A percentile compares a stretch with the other conserved stretches of the same genome.
These are phyloP conservation scores for Glycyrrhiza uralensis DNA, from an alignment of 306 rosid genomes.

Conservation along the genomic window DNA sequence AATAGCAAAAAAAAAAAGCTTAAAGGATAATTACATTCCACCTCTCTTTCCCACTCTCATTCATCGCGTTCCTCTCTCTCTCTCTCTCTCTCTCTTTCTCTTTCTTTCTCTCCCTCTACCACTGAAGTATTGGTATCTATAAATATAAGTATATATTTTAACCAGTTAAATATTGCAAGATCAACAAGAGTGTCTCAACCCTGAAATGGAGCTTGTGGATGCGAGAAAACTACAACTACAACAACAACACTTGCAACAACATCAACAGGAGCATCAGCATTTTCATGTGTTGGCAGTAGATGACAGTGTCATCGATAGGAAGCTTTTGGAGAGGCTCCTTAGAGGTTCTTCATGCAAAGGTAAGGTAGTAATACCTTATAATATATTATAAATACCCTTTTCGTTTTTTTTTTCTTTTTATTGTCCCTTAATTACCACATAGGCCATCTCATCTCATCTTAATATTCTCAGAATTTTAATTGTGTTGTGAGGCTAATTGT, in stretches of 20 bases:
- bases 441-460: conserved; percentile 4
- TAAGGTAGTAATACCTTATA: not conserved
- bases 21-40: conserved; percentile 33
- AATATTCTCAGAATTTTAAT: too few species aligned
- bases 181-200: not conserved
- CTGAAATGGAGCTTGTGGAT: conserved; percentile 46
- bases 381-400: not conserved
- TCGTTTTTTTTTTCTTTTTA: not conserved
- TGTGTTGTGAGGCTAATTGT: not conserved
- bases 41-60: conserved; percentile 31
- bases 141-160: not conserved
- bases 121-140: not conserved
- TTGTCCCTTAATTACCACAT: too few species aligned
- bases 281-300: conserved; percentile 97
- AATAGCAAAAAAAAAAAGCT: not conserved
- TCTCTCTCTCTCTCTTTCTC: not conserved
- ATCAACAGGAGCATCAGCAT: conserved; percentile 44
- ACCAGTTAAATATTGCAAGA: not conserved
- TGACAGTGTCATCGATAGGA: conserved; percentile 74
- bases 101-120: conserved; percentile 18
- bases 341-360: conserved; percentile 79
- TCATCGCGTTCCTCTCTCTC: conserved; percentile 30
- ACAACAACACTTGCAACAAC: not conserved
- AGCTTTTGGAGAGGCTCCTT: conserved; percentile 82
- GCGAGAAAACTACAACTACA: conserved; percentile 13